Evolutionary conservation across 2,329 filamentous ascomycete genomes (phyloP), one percentile per base, ranked within the genome.

Genomic region (Talaromyces sp.): DNA sequence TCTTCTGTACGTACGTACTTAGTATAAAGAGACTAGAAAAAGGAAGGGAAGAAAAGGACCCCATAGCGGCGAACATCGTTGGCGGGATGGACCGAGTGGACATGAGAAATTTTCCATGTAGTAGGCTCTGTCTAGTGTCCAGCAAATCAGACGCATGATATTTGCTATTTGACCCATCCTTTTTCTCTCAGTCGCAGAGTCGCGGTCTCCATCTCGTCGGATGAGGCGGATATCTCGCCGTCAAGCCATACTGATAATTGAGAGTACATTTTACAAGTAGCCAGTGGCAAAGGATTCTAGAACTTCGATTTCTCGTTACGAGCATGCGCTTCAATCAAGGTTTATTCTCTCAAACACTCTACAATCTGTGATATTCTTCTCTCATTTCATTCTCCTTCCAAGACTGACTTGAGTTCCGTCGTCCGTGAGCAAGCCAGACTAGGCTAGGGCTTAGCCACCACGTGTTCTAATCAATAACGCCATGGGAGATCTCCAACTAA

Each of bases 31-130:
- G 14, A 33, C 8, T 5, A 40, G 5, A 50, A 33, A 54, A 16
- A 18, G 16, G 37, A 23, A 8, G 7, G 18, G 42, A 31, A 61
- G 6, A 28, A 31, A 28, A 21, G 2, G 28, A 52, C 31, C 23
- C 14, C 28, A 31, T 42, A 28, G 52, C 33, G 59, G 57, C 57
- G 31, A 59, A 25, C 59, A 44, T 56, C 50, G 31, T 55, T 44
- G 28, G 50, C 39, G 59, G 59, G 39, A 55, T 33, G n/a, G 25
- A 14, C 59, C 57, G 31, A 59, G 14, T 5, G 28, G 48, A 7
- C 46, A 50, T 4, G n/a, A 25, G 16, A 54, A 35, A 37, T 21
- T 54, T 54, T 54, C 14, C 44, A 9, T 48, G 9, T 18, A 11
- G 5, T 8, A 35, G 31, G 28, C 18, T 52, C 25, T 52, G 28